Conservation (phyloP, 805 yeast genomes). For the Nakazawaea ishiwadae region DNA sequence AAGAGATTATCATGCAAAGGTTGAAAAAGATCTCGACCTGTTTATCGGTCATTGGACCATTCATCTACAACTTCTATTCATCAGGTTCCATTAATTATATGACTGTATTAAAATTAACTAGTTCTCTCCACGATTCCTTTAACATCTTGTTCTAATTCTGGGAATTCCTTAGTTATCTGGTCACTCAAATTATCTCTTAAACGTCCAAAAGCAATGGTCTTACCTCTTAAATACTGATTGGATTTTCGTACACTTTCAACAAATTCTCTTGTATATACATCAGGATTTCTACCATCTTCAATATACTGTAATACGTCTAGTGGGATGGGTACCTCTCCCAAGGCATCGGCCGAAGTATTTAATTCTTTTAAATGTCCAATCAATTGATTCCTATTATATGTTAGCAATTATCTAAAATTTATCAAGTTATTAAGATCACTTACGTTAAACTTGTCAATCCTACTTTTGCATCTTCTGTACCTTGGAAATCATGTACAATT, state of each 20-base stretch:
- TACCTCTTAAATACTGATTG: constrained; percentile 85
- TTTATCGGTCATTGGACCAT: too few species aligned
- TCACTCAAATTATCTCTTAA: constrained; percentile 64
- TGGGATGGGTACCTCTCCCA: constrained; percentile 53
- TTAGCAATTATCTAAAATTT: constrained; percentile 15
- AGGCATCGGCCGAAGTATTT: constrained; percentile 23
- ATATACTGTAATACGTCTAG: constrained; percentile 85
- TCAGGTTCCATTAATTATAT: too few species aligned
- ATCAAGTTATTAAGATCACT: constrained; percentile 28
- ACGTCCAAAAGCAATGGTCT: constrained; percentile 53
- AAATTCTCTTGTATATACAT: constrained; percentile 93
- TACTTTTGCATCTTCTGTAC: constrained; percentile 73
- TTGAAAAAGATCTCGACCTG: too few species aligned
- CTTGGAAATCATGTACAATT: constrained; percentile 89
- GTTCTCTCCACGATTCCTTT: constrained; percentile 50
- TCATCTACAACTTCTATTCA: too few species aligned
- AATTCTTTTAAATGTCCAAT: constrained; percentile 33
- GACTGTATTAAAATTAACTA: constrained; percentile 9
- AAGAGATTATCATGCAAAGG: too few species aligned
- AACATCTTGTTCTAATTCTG: constrained; percentile 60
- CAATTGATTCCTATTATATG: constrained; percentile 26
- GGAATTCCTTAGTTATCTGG: constrained; percentile 72
- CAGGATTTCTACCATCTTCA: constrained; percentile 96
- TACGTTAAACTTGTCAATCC: constrained; percentile 46
- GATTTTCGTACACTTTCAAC: constrained; percentile 89